These are phyloP conservation scores for Plantago ovata DNA, from an alignment of 257 asterid genomes.

Conservation along the genomic window DNA sequence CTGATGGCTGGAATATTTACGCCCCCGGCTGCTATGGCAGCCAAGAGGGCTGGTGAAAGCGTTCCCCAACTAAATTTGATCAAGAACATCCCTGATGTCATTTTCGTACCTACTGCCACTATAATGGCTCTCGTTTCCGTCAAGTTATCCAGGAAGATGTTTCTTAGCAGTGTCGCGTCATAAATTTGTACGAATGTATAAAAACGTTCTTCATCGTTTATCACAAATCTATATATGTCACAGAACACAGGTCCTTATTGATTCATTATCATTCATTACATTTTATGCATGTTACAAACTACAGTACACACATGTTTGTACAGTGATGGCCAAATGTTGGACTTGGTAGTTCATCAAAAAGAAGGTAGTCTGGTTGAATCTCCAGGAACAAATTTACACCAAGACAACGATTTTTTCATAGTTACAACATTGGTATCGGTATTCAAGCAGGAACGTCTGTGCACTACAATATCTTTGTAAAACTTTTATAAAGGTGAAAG, in stretches of 20 bases:
- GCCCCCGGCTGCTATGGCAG: slow-evolving; percentile 90
- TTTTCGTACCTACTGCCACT: slow-evolving; percentile 80
- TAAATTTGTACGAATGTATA: slow-evolving; percentile 5
- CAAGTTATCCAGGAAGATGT: slow-evolving; percentile 62
- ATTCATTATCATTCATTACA: too few relatives aligned
- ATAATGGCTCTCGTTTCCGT: slow-evolving; percentile 64
- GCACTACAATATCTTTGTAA: too few relatives aligned
- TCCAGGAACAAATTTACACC: slow-evolving; percentile 3
- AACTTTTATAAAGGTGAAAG: too few relatives aligned
- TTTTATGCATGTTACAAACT: neutral
- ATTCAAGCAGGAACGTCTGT: too few relatives aligned
- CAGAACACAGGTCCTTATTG: neutral
- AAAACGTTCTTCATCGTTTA: neutral
- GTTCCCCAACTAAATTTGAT: slow-evolving; percentile 73
- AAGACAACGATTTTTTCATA: too few relatives aligned
- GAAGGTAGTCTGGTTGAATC: neutral
- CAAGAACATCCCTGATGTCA: slow-evolving; percentile 68
- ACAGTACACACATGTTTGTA: neutral
- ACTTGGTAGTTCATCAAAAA: neutral
- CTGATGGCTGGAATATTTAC: slow-evolving; percentile 65
- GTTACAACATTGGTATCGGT: too few relatives aligned
- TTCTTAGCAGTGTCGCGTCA: slow-evolving; percentile 44
- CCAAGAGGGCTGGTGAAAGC: slow-evolving; percentile 77
- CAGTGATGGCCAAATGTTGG: neutral
- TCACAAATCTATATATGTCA: neutral